Evolutionary conservation across 31 red algal genomes (phyloP).

Genomic region (Pterothamnion heteromorphum): DNA sequence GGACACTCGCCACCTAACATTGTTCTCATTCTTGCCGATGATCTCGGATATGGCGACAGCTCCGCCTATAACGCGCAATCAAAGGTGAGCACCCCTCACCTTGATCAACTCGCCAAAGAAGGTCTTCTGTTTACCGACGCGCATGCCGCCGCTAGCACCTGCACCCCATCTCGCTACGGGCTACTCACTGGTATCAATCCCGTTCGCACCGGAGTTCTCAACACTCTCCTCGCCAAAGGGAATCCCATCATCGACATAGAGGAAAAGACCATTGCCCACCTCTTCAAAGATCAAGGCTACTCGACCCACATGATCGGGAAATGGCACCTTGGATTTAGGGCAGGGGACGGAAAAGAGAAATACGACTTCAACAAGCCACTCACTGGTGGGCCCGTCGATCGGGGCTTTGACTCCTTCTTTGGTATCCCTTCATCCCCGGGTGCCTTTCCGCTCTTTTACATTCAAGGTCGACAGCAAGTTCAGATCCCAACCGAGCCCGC

Average conservation of each 20-base stretch:
- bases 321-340: conserved; percentile 31
- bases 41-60: neutral
- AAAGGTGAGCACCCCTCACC: neutral
- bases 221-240: neutral
- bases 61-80: neutral
- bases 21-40: neutral
- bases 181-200: neutral
- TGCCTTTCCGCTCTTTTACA: too few relatives aligned
- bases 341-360: too few relatives aligned
- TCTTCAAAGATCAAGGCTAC: neutral
- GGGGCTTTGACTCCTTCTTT: too few relatives aligned
- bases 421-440: too few relatives aligned
- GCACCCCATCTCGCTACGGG: neutral
- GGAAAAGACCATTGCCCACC: neutral
- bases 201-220: neutral
- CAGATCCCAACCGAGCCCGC: too few relatives aligned
- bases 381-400: too few relatives aligned
- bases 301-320: neutral
- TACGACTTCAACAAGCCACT: too few relatives aligned
- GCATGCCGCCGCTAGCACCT: neutral
- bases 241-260: neutral
- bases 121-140: neutral
- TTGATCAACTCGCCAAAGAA: neutral
- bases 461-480: too few relatives aligned
- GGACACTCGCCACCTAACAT: too few relatives aligned